Base-by-base conservation (phyloP, 2,329 filamentous ascomycete species). In the Alternaria infectoria region DNA sequence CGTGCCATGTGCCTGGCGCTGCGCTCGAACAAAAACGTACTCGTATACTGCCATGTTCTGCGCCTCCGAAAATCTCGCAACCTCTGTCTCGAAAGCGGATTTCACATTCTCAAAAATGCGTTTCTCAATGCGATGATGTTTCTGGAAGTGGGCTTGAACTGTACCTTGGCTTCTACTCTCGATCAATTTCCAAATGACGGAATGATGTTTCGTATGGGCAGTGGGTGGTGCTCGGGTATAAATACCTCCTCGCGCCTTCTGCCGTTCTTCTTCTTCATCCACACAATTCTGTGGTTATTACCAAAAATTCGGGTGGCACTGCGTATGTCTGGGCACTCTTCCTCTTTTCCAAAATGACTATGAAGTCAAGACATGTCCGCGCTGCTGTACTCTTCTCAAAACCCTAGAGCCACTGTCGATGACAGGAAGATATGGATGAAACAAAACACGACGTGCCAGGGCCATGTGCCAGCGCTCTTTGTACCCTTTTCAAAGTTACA, bases 361-460 rank as follows among this genome's bases (percentile, higher is more conserved):
- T n/a, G 3, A 1, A 0, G 30, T 15, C 5, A 0, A 36, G 32
- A 36, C 32, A 36, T n/a, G 32, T 36, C 36, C 9, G 36, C n/a
- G 36, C 36, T 17, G 36, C n/a, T 17, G 32, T 36, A 15, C 36
- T 17, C 36, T 2, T 6, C 36, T 17, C 36, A 40, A 17, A 40
- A 40, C 0, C 5, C 4, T 6, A 17, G 15, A 17, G 36, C 9
- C 1, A 0, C 0, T 40, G 5, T 5, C 8, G n/a, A 40, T 17
- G 36, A 6, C 1, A 17, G n/a, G 15, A 36, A 36, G 1, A 0
- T n/a, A 7, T 36, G 0, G 15, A 1, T 36, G 32, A 36, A n/a
- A n/a, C 32, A 36, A 36, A 36, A 36, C 15, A 36, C 2, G 8
- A n/a, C 2, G 8, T 9, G 3, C 32, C 15, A 36, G 15, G 0